Evolutionary conservation across 331 rosid genomes (phyloP).

Genomic region (Cucumis variabilis): DNA sequence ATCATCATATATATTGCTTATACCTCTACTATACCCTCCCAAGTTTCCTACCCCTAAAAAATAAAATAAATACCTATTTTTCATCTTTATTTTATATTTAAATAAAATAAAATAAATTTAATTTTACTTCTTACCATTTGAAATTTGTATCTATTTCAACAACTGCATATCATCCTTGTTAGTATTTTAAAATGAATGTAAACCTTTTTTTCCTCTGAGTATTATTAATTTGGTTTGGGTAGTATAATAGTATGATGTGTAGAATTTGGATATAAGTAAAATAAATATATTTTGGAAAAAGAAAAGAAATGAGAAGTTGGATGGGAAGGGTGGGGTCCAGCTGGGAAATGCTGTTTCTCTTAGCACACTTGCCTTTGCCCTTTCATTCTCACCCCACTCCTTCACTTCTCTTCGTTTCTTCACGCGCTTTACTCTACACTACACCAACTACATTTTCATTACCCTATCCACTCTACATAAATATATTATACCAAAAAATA

Average conservation of each 20-base stretch:
- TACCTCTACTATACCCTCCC: background rate
- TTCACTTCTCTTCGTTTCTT: background rate
- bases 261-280: background rate
- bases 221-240: background rate
- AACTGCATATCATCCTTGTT: no score
- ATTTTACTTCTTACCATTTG: no score
- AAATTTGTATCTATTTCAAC: no score
- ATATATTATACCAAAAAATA: no score
- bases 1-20: background rate
- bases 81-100: no score
- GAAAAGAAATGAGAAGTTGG: background rate
- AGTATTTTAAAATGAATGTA: no score
- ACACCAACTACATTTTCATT: no score
- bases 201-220: no score
- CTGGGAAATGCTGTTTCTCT: conserved; percentile 16
- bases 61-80: no score
- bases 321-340: conserved; percentile 28
- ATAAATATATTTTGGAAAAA: background rate
- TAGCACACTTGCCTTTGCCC: background rate
- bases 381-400: background rate
- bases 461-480: no score
- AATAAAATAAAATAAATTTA: no score
- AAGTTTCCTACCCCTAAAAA: background rate
- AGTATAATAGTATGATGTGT: no score
- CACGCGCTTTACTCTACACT: background rate